A percentile compares a stretch with the other conserved stretches of the same genome.
These are phyloP conservation scores for Penicillium oxalicum DNA, from an alignment of 2,329 filamentous ascomycete species.

Conservation along the genomic window DNA sequence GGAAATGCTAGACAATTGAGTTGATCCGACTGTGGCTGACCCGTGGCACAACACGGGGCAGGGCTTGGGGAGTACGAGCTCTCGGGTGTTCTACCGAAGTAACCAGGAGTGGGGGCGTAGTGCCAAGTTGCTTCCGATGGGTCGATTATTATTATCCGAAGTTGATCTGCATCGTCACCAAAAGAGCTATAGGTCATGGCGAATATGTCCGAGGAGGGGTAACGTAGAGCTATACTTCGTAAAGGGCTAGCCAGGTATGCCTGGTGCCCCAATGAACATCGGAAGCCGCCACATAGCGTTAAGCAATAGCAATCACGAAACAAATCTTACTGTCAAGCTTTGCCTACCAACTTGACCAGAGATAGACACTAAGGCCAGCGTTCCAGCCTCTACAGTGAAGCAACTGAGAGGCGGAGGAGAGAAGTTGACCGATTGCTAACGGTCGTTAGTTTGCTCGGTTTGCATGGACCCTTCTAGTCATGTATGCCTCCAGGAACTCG, in stretches of 20 bases:
- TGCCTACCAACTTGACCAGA: conserved; percentile 6
- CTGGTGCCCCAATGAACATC: conserved; percentile 8
- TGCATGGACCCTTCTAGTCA: too few species aligned
- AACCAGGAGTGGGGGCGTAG: conserved; percentile 11
- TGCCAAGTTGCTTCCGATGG: background rate
- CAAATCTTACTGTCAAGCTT: conserved; percentile 10
- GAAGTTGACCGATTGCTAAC: background rate
- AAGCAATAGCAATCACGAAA: conserved; percentile 8
- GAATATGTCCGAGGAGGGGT: conserved; percentile 3
- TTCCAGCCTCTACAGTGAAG: conserved; percentile 9
- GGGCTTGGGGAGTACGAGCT: conserved; percentile 9
- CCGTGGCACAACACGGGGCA: conserved; percentile 7
- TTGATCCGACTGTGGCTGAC: conserved; percentile 2
- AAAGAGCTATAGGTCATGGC: conserved; percentile 10
- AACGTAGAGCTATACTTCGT: conserved; percentile 5
- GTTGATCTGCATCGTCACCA: background rate
- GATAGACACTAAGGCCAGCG: conserved; percentile 4
- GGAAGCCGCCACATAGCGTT: conserved; percentile 8
- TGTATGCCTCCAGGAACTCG: too few species aligned
- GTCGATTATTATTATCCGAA: background rate
- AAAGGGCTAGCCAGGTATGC: conserved; percentile 7
- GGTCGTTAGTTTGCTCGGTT: too few species aligned
- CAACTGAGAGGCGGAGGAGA: conserved; percentile 6
- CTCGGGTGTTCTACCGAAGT: conserved; percentile 6
- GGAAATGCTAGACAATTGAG: conserved; percentile 12